Evolutionary conservation across 306 rosid species (phyloP), one percentile per base, ranked within the genome.

Genomic region (Trifolium dubium): DNA sequence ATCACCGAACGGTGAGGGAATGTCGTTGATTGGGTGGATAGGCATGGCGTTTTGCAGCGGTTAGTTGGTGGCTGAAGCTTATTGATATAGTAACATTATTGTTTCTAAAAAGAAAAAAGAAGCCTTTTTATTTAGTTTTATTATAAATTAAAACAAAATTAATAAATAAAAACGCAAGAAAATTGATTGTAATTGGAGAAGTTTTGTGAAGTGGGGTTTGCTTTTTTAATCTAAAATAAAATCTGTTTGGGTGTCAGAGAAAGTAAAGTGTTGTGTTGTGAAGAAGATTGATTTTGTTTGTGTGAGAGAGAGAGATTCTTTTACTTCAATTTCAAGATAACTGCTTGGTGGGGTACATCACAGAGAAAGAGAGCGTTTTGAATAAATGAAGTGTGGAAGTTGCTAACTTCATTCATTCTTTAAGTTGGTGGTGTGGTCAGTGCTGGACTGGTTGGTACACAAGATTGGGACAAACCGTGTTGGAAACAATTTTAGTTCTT

Each of bases 1-100:
- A 50, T 86, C 88, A 1, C 85, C 94, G 43, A 91, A 94, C 11
- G 97, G 96, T 13, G 86, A 80, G 2, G 90, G 84, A 41, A 91
- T 83, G 61, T 82, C 92, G n/a, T 78, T 82, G 11, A 73, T 76
- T 64, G 89, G 84, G 67, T 83, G 72, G 12, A 84, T 67, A 9
- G 97, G 92, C 96, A 91, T 86, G 84, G 77, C 44, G 76, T 63
- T 76, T 54, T 81, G 81, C 12, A 35, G 44, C 34, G 53, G 43
- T 60, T 60, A 41, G 23, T 60, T 60, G 65, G 23, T 55, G 54
- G 31, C 19, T 18, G 65, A 59, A 13, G 40, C 4, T 60, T 60
- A 58, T 29, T 2, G 64, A 58, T 10, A 14, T 29, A n/a, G n/a
- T n/a, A 55, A 55, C 62, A 55, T 23, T 28, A 55, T 23, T 28